These are phyloP conservation scores for Xylaria flabelliformis DNA, from an alignment of 495 filamentous ascomycete genomes.

Conservation along the genomic window DNA sequence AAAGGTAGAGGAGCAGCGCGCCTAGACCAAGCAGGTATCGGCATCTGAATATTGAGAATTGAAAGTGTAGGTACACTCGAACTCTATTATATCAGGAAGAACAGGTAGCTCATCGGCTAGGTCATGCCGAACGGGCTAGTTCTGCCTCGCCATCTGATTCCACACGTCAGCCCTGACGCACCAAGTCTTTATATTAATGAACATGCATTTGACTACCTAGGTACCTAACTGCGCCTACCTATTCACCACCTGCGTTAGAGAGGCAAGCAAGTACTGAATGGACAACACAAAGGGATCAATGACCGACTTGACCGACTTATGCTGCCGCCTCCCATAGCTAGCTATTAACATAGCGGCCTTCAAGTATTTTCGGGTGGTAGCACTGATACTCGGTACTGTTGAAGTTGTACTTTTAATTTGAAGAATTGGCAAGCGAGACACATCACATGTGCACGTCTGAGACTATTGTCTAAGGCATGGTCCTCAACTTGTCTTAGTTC, in stretches of 20 bases:
- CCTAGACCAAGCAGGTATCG: not conserved
- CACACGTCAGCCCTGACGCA: constrained; percentile 4
- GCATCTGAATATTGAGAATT: not conserved
- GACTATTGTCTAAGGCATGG: not conserved
- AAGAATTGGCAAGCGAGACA: not conserved
- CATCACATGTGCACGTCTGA: not conserved
- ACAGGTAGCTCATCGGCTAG: not conserved
- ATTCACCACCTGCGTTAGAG: not conserved
- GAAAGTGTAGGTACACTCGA: not conserved
- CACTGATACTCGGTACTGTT: not conserved
- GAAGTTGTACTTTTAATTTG: not conserved
- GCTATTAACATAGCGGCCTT: not conserved
- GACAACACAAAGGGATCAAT: not conserved
- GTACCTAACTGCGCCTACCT: not conserved
- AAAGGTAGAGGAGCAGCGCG: not conserved
- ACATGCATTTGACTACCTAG: too few relatives aligned
- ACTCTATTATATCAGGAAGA: not conserved
- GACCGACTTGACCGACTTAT: not conserved
- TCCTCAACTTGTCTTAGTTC: not conserved
- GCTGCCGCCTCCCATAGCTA: not conserved
- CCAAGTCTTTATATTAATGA: constrained; percentile 9
- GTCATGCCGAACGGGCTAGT: constrained; percentile 9
- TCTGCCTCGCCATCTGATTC: constrained; percentile 10
- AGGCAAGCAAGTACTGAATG: not conserved
- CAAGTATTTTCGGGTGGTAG: not conserved